Percentiles rank a stretch among this genome's conserved stretches.
Conservation (phyloP, 371 early-diverging fungal species). For the Blastocladiella emersonii region DNA sequence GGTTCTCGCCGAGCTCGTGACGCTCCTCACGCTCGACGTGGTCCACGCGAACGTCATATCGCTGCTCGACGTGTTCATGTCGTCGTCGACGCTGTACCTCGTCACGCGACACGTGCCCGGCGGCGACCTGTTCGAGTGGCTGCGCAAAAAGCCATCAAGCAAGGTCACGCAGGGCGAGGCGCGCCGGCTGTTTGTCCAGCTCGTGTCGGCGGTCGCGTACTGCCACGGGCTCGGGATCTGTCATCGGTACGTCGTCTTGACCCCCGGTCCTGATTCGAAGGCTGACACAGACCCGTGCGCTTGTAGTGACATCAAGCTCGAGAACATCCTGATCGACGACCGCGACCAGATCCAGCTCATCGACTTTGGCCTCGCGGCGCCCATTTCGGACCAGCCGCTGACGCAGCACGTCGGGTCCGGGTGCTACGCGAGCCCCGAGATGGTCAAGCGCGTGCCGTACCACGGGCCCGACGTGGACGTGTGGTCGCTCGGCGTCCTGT, state of each 20-base stretch:
- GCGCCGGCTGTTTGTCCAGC: constrained; percentile 88
- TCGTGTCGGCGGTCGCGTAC: constrained; percentile 94
- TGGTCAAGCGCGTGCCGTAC: constrained; percentile 66
- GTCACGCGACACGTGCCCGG: constrained; percentile 24
- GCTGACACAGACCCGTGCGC: too few relatives aligned
- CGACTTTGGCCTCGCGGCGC: too few relatives aligned
- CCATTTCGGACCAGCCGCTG: too few relatives aligned
- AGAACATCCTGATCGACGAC: constrained; percentile 80
- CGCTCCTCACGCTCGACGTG: constrained; percentile 23
- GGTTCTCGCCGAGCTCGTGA: constrained; percentile 34
- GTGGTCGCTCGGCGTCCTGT: constrained; percentile 81
- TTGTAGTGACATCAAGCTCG: too few relatives aligned
- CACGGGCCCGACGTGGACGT: constrained; percentile 81
- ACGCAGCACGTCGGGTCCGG: too few relatives aligned
- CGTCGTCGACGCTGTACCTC: constrained; percentile 20
- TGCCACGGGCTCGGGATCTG: constrained; percentile 96
- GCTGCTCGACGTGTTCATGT: constrained; percentile 36
- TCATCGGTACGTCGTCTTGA: constrained; percentile 91
- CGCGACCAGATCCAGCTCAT: too few relatives aligned
- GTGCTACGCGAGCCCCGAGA: constrained; percentile 26
- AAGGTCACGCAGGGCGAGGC: constrained; percentile 82
- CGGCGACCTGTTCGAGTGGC: constrained; percentile 25
- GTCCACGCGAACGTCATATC: constrained; percentile 32
- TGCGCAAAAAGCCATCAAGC: neutral
- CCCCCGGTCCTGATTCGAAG: too few relatives aligned